Conservation (phyloP, 169 alveolate genomes). For the Eimeria nieschulzi region DNA sequence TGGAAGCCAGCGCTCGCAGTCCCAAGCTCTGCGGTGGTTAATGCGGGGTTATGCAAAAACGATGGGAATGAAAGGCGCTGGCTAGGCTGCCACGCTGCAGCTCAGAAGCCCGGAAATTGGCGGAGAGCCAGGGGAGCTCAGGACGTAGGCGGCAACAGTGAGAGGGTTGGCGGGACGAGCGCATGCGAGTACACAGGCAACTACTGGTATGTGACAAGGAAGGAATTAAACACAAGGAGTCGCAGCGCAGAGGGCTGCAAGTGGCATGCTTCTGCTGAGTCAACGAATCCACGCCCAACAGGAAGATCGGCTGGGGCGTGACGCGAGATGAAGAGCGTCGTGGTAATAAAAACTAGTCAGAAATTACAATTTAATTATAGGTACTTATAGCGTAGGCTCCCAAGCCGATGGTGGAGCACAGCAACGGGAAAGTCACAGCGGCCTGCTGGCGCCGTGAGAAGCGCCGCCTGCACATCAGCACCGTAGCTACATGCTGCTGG, state of each 20-base stretch:
- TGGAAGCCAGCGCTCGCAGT: constrained; percentile 56
- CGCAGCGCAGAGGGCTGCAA: constrained; percentile 68
- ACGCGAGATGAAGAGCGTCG: constrained; percentile 63
- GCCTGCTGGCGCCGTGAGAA: constrained; percentile 73
- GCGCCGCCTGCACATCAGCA: constrained; percentile 75
- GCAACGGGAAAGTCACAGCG: constrained; percentile 65
- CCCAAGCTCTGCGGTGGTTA: constrained; percentile 50
- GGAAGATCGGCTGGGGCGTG: constrained; percentile 63
- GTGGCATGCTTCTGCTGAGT: constrained; percentile 72
- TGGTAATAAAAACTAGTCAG: constrained; percentile 65
- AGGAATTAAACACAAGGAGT: constrained; percentile 65
- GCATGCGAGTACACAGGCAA: constrained; percentile 51
- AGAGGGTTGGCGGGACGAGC: constrained; percentile 60
- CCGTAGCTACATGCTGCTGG: constrained; percentile 73
- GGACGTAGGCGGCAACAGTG: constrained; percentile 49
- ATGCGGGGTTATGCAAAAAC: constrained; percentile 44
- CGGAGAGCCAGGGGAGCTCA: constrained; percentile 56
- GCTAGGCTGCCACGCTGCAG: constrained; percentile 11
- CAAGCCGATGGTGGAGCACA: constrained; percentile 50
- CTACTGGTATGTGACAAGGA: constrained; percentile 68
- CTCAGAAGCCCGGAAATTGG: constrained; percentile 48
- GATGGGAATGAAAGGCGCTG: constrained; percentile 25
- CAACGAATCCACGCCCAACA: constrained; percentile 71
- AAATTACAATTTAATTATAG: constrained; percentile 44
- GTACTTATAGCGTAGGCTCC: constrained; percentile 51